phyloP scores from a whole-genome alignment of 202 grass and related monocot species.

The Hordeum pubiflorum region DNA sequence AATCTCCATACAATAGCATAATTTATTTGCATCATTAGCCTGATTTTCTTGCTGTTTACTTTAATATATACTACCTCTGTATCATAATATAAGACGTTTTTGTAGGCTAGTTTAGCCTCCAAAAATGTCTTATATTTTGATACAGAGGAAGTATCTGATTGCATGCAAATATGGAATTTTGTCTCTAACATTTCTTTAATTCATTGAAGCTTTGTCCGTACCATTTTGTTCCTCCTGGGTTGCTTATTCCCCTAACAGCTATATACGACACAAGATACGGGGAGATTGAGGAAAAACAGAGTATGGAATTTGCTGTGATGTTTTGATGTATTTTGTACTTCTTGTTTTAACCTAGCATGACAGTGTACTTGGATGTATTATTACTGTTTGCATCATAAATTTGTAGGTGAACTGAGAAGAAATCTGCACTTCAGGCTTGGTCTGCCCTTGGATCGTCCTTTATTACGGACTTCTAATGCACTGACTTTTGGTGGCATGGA shows the following conservation, averaged over 20 bases:
- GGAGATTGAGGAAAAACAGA: constrained; percentile 91
- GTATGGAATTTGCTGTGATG: constrained; percentile 27
- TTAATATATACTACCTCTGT: background rate
- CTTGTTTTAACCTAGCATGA: background rate
- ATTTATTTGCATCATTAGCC: background rate
- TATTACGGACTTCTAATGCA: constrained; percentile 73
- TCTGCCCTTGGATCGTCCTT: constrained; percentile 80
- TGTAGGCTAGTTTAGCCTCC: too few species aligned
- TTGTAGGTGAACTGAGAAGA: constrained; percentile 74
- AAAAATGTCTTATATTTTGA: too few species aligned
- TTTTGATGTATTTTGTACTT: constrained; percentile 3
- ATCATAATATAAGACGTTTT: background rate
- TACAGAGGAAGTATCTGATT: background rate
- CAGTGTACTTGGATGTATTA: background rate
- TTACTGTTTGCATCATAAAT: background rate
- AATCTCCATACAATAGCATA: background rate
- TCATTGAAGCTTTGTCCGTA: constrained; percentile 57
- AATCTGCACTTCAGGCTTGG: constrained; percentile 69
- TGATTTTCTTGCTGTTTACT: background rate
- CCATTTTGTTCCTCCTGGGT: constrained; percentile 71
- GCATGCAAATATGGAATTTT: background rate
- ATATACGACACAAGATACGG: constrained; percentile 90
- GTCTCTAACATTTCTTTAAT: background rate
- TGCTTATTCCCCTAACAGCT: constrained; percentile 72
- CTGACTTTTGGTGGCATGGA: constrained; percentile 43